Percentiles rank a stretch among this genome's conserved stretches.
Conservation (phyloP, 371 early-diverging fungal species). For the Syncephalastrum sp. region DNA sequence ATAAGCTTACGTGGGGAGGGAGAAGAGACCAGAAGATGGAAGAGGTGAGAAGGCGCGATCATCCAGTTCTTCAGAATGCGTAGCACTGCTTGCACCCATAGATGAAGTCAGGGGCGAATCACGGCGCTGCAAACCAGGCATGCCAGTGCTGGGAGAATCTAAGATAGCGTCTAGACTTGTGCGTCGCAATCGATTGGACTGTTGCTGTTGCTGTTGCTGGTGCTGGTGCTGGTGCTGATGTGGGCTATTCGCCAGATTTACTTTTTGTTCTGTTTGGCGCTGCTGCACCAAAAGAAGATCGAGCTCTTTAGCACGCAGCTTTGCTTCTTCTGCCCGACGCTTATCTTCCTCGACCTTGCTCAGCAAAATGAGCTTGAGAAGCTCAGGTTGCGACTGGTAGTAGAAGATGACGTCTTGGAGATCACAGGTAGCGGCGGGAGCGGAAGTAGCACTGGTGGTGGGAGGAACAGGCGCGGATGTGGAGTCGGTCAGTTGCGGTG, state of each 20-base stretch:
- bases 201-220: constrained; percentile 6
- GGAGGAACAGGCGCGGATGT: background rate
- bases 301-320: constrained; percentile 44
- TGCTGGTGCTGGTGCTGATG: constrained; percentile 14
- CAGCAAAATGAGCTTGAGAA: constrained; percentile 55
- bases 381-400: constrained; percentile 59
- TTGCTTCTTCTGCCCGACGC: constrained; percentile 51
- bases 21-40: background rate
- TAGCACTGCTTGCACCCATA: constrained; percentile 9
- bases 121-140: constrained; percentile 12
- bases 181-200: constrained; percentile 17
- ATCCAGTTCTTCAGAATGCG: constrained; percentile 13
- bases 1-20: no score
- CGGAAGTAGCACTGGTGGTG: constrained; percentile 15
- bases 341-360: constrained; percentile 69
- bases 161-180: constrained; percentile 37
- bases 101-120: constrained; percentile 7
- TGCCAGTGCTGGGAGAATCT: constrained; percentile 22
- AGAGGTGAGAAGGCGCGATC: constrained; percentile 13
- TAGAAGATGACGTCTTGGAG: constrained; percentile 39
- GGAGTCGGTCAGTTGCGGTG: constrained; percentile 3
- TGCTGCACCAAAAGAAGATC: constrained; percentile 38
- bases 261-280: constrained; percentile 15
- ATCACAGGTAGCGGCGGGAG: constrained; percentile 25
- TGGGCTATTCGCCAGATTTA: no score